Conservation (phyloP, 495 filamentous ascomycete species). For the Arthonia radiata region DNA sequence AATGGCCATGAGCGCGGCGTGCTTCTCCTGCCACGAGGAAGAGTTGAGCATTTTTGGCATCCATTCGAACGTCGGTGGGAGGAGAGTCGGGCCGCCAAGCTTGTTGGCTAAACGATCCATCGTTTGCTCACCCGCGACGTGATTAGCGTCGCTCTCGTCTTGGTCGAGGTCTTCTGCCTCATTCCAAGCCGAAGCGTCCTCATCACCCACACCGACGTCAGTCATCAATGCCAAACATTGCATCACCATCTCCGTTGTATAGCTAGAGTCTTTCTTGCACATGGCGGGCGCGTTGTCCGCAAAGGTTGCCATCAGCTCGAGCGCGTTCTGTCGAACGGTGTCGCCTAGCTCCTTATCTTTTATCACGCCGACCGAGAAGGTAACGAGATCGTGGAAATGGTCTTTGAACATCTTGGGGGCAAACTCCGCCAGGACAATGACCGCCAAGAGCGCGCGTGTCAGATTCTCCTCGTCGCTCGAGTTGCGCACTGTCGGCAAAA, state of each 20-base stretch:
- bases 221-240: slow-evolving; percentile 98
- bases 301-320: slow-evolving; percentile 96
- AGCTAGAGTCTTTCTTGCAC: slow-evolving; percentile 78
- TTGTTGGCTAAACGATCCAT: slow-evolving; percentile 98
- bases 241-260: slow-evolving; percentile 89
- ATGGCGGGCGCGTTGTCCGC: slow-evolving; percentile 81
- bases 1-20: slow-evolving; percentile 96
- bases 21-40: slow-evolving; percentile 79
- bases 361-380: slow-evolving; percentile 76
- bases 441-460: slow-evolving; percentile 60
- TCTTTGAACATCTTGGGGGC: slow-evolving; percentile 91
- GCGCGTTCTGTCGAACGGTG: slow-evolving; percentile 71
- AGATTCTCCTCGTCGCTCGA: slow-evolving; percentile 69
- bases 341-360: slow-evolving; percentile 87
- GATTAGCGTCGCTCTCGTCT: slow-evolving; percentile 91
- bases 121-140: slow-evolving; percentile 94
- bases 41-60: slow-evolving; percentile 95
- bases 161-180: slow-evolving; percentile 78
- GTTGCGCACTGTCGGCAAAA: slow-evolving; percentile 80
- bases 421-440: slow-evolving; percentile 82
- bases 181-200: slow-evolving; percentile 88
- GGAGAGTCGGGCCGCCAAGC: slow-evolving; percentile 63
- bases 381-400: slow-evolving; percentile 71
- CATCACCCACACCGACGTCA: slow-evolving; percentile 87
- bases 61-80: slow-evolving; percentile 90